These are phyloP conservation scores for Tulasnella calospora DNA, from an alignment of 768 basidiomycete genomes.

Conservation along the genomic window DNA sequence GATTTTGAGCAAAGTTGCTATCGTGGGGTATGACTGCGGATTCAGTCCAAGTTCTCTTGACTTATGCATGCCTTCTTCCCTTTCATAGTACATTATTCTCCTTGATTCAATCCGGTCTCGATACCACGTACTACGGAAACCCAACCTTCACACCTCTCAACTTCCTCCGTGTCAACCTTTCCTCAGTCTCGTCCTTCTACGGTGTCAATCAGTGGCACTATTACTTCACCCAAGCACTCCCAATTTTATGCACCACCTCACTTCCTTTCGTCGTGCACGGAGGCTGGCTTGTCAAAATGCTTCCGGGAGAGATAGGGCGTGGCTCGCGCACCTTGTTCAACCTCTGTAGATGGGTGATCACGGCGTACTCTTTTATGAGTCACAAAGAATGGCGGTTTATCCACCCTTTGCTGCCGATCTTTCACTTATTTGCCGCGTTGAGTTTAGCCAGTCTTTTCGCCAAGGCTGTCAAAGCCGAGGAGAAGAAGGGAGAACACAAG, in stretches of 20 bases:
- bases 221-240: slow-evolving; percentile 80
- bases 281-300: slow-evolving; percentile 36
- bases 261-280: slow-evolving; percentile 71
- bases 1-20: neutral
- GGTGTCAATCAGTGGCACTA: slow-evolving; percentile 83
- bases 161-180: slow-evolving; percentile 78
- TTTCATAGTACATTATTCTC: neutral
- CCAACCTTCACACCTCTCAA: slow-evolving; percentile 71
- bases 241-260: slow-evolving; percentile 68
- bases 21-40: neutral
- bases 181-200: slow-evolving; percentile 87
- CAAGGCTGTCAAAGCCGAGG: neutral
- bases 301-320: slow-evolving; percentile 30
- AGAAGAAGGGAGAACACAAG: slow-evolving; percentile 20
- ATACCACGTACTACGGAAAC: slow-evolving; percentile 64
- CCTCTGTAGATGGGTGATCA: slow-evolving; percentile 51
- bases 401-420: slow-evolving; percentile 80
- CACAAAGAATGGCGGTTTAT: slow-evolving; percentile 99
- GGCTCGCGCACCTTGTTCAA: neutral
- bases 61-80: neutral
- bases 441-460: neutral
- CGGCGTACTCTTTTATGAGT: slow-evolving; percentile 69
- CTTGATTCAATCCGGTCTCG: slow-evolving; percentile 43
- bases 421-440: slow-evolving; percentile 73
- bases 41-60: neutral